A percentile compares a stretch with the other conserved stretches of the same genome.
Conservation (phyloP, 805 yeast species). For the Yarrowia phangngaensis region DNA sequence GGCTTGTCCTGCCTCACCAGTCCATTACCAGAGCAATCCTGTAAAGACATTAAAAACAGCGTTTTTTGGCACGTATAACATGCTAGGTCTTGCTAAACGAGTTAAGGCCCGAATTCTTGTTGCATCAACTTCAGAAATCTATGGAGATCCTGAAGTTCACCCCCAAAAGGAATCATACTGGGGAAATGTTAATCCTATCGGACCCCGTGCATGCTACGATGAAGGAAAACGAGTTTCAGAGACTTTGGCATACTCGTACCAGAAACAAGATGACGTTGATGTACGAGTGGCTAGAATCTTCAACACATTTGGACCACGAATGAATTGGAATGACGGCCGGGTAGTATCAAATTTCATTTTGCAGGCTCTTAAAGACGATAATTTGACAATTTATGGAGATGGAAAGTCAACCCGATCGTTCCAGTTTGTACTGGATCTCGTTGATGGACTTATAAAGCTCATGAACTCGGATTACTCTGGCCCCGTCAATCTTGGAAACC, state of each 20-base stretch:
- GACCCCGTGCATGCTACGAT: conserved; percentile 36
- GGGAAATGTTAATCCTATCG: conserved; percentile 34
- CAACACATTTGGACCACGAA: conserved; percentile 36
- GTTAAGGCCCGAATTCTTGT: conserved; percentile 35
- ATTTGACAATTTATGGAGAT: conserved; percentile 34
- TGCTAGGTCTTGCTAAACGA: conserved; percentile 36
- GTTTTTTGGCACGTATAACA: conserved; percentile 36
- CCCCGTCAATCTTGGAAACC: conserved; percentile 36
- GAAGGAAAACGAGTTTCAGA: conserved; percentile 37
- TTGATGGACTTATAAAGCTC: conserved; percentile 33
- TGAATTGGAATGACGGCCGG: conserved; percentile 37
- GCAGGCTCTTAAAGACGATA: conserved; percentile 34
- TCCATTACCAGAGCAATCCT: conserved; percentile 35
- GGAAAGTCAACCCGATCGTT: conserved; percentile 34
- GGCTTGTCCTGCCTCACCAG: conserved; percentile 37
- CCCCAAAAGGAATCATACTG: conserved; percentile 35
- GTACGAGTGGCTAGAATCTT: conserved; percentile 35
- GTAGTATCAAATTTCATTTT: conserved; percentile 36
- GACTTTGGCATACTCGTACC: conserved; percentile 34
- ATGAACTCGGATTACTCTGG: conserved; percentile 34
- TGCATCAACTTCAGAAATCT: conserved; percentile 36
- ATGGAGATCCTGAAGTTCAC: conserved; percentile 36
- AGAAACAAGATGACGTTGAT: conserved; percentile 34
- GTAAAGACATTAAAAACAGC: conserved; percentile 36
- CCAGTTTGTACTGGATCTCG: conserved; percentile 35